Conservation (phyloP, 2,329 filamentous ascomycete genomes). For the Coniochaeta sp. region DNA sequence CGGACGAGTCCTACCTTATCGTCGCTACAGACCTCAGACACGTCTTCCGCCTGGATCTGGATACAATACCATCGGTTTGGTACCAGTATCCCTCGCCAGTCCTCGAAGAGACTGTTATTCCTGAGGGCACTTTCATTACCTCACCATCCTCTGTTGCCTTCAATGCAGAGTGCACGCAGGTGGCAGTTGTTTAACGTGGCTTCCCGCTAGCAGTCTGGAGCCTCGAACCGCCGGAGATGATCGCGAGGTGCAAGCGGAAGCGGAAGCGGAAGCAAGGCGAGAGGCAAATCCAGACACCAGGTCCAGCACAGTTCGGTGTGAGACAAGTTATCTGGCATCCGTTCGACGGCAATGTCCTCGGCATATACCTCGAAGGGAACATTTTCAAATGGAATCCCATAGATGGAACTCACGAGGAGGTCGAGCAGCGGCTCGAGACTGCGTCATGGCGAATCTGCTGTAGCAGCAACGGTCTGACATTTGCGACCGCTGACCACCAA, state of each 20-base stretch:
- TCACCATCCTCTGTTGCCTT: slow-evolving; percentile 9
- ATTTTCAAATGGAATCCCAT: slow-evolving; percentile 18
- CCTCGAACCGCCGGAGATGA: slow-evolving; percentile 11
- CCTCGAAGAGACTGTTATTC: slow-evolving; percentile 8
- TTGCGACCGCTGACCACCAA: slow-evolving; percentile 9
- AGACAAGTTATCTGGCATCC: slow-evolving; percentile 14
- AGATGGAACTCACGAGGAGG: slow-evolving; percentile 13
- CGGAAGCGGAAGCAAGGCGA: slow-evolving; percentile 4
- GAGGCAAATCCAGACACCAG: slow-evolving; percentile 3
- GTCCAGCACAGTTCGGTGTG: neutral
- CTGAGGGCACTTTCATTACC: slow-evolving; percentile 7
- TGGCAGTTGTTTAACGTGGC: slow-evolving; percentile 10
- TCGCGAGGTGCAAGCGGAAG: slow-evolving; percentile 11
- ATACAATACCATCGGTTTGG: neutral
- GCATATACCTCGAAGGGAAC: slow-evolving; percentile 13
- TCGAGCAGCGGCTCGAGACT: slow-evolving; percentile 3
- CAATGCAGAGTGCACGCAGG: slow-evolving; percentile 11
- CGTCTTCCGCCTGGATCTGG: slow-evolving; percentile 4
- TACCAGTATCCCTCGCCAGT: neutral
- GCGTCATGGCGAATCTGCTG: slow-evolving; percentile 4
- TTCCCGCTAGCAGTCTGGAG: slow-evolving; percentile 13
- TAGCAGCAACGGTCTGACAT: slow-evolving; percentile 10
- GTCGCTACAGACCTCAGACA: slow-evolving; percentile 6
- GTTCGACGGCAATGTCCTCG: slow-evolving; percentile 11
- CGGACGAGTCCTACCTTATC: slow-evolving; percentile 2